These are phyloP conservation scores for Brassica hybrid DNA, from an alignment of 441 rosid species.

Conservation along the genomic window DNA sequence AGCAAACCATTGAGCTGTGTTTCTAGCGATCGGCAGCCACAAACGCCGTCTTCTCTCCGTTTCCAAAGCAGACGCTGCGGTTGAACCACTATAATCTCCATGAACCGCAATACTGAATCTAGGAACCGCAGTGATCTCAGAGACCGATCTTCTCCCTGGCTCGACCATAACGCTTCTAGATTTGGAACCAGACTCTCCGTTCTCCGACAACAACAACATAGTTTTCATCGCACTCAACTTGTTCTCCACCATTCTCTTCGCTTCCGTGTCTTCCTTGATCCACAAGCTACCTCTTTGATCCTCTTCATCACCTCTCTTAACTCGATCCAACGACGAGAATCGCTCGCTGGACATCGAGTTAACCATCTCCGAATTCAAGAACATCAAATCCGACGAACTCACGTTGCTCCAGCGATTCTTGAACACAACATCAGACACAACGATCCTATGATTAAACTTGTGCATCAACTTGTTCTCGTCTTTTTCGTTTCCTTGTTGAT, in stretches of 20 bases:
- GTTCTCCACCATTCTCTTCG: conserved; percentile 61
- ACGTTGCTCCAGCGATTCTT: conserved; percentile 91
- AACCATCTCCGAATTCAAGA: conserved; percentile 77
- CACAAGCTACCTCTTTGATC: conserved; percentile 42
- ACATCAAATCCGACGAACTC: conserved; percentile 81
- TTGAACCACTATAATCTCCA: conserved; percentile 40
- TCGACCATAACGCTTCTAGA: conserved; percentile 41
- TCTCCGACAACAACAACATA: conserved; percentile 36
- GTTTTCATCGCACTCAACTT: conserved; percentile 20
- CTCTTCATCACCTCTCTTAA: conserved; percentile 23
- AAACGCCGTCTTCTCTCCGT: conserved; percentile 62
- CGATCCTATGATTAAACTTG: conserved; percentile 70
- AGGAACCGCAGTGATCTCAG: conserved; percentile 73
- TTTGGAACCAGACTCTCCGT: conserved; percentile 41
- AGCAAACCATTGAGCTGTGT: conserved; percentile 81
- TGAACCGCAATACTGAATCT: conserved; percentile 49
- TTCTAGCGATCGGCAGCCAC: conserved; percentile 87
- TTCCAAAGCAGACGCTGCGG: conserved; percentile 31
- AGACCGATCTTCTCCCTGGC: conserved; percentile 67
- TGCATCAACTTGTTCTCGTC: conserved; percentile 49
- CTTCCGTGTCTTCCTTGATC: conserved; percentile 63
- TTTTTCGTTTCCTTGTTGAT: conserved; percentile 39
- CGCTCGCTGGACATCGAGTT: conserved; percentile 56
- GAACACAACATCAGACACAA: conserved; percentile 68
- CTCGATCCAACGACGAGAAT: conserved; percentile 45